A percentile compares a stretch with the other conserved stretches of the same genome.
These are phyloP conservation scores for Quaeritorhiza haematococci DNA, from an alignment of 371 early-diverging fungal species.

Conservation along the genomic window DNA sequence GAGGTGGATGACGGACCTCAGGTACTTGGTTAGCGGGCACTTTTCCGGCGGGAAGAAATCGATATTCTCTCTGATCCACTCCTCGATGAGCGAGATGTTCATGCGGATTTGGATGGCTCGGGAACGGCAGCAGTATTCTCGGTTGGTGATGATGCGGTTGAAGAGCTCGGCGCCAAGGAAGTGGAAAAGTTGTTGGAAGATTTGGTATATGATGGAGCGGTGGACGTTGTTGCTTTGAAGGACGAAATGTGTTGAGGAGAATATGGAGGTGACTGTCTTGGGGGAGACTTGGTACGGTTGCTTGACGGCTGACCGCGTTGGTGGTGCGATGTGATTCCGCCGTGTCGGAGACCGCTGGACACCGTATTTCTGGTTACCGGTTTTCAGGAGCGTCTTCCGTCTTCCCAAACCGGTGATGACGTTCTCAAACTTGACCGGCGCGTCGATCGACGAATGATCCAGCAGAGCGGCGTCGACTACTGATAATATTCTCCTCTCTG, in stretches of 20 bases:
- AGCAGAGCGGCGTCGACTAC: constrained; percentile 63
- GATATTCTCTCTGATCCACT: constrained; percentile 67
- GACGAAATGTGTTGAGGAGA: constrained; percentile 55
- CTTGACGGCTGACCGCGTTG: neutral
- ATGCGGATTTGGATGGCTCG: constrained; percentile 79
- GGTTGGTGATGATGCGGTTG: constrained; percentile 71
- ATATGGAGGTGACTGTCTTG: constrained; percentile 52
- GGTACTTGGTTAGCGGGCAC: constrained; percentile 19
- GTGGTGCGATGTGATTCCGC: neutral
- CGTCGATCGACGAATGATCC: constrained; percentile 66
- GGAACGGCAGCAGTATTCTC: constrained; percentile 69
- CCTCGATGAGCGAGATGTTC: constrained; percentile 73
- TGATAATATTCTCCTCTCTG: constrained; percentile 51
- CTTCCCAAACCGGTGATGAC: neutral
- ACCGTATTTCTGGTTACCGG: neutral
- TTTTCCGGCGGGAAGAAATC: neutral
- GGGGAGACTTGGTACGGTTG: constrained; percentile 39
- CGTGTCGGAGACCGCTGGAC: too few relatives aligned
- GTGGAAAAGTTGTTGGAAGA: constrained; percentile 68
- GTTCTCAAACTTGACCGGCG: constrained; percentile 53
- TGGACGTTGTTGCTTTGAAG: constrained; percentile 62
- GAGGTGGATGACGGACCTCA: constrained; percentile 65
- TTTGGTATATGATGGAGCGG: constrained; percentile 63
- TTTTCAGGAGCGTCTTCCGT: neutral
- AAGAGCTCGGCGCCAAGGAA: constrained; percentile 71